Conservation (phyloP, 495 filamentous ascomycete species). For the Penicillium dipodomyicola region DNA sequence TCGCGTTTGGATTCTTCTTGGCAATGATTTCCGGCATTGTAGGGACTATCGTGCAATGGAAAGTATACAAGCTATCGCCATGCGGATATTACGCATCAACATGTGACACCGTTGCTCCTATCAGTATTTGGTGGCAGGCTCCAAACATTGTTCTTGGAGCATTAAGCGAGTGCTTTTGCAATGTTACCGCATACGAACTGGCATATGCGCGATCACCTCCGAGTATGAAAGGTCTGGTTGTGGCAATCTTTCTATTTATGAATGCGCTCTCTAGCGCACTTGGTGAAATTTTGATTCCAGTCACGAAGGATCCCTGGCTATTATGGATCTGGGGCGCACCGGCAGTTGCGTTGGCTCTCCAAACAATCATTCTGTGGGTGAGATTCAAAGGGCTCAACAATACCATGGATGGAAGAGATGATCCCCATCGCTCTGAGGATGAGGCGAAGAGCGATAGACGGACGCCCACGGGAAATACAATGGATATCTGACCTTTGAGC, state of each 20-base stretch:
- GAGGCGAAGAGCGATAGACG: background rate
- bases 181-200: slow-evolving; percentile 69
- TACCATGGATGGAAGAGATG: background rate
- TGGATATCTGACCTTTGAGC: background rate
- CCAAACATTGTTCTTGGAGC: slow-evolving; percentile 52
- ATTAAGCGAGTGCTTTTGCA: slow-evolving; percentile 66
- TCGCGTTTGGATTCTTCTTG: slow-evolving; percentile 62
- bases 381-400: slow-evolving; percentile 45
- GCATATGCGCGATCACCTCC: slow-evolving; percentile 68
- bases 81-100: slow-evolving; percentile 51
- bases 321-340: slow-evolving; percentile 55
- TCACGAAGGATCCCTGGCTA: slow-evolving; percentile 59
- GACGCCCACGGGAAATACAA: background rate
- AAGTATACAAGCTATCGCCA: slow-evolving; percentile 55
- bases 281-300: slow-evolving; percentile 57
- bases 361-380: slow-evolving; percentile 50
- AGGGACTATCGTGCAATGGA: slow-evolving; percentile 62
- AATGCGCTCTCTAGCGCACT: slow-evolving; percentile 50
- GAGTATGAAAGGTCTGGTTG: slow-evolving; percentile 67
- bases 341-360: slow-evolving; percentile 45
- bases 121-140: slow-evolving; percentile 57
- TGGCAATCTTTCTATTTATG: slow-evolving; percentile 59
- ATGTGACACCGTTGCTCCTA: slow-evolving; percentile 44
- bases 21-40: slow-evolving; percentile 55
- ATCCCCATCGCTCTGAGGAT: background rate